These are phyloP conservation scores for Henckelia pumila DNA, from an alignment of 257 asterid genomes.

Conservation along the genomic window DNA sequence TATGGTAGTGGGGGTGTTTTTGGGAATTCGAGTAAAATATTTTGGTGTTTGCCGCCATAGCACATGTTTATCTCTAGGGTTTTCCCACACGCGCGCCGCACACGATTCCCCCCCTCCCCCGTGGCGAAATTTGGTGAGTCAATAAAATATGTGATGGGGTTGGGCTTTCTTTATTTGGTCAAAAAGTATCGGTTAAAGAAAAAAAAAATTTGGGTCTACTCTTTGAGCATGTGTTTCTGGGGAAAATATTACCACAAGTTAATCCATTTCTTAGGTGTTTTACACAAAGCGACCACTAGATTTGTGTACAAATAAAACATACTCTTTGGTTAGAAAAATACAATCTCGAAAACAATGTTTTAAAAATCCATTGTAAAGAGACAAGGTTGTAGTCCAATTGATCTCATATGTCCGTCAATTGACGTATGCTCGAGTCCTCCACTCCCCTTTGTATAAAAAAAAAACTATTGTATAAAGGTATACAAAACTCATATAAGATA, in stretches of 20 bases:
- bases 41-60: slow-evolving; percentile 56
- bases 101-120: neutral
- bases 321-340: no score
- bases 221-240: neutral
- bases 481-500: no score
- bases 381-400: no score
- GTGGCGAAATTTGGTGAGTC: slow-evolving; percentile 20
- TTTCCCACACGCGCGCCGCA: slow-evolving; percentile 14
- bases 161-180: neutral
- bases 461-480: no score
- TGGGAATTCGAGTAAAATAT: slow-evolving; percentile 27
- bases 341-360: no score
- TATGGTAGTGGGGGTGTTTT: slow-evolving; percentile 25
- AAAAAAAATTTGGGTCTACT: neutral
- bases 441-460: no score
- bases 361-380: no score
- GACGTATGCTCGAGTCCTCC: no score
- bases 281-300: no score
- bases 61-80: slow-evolving; percentile 8
- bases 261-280: no score
- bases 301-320: no score
- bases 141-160: neutral
- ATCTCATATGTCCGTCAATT: no score
- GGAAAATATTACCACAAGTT: neutral
- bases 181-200: neutral